These are phyloP conservation scores for Linnemannia hyalina DNA, from an alignment of 192 early-diverging fungal genomes.

Conservation along the genomic window DNA sequence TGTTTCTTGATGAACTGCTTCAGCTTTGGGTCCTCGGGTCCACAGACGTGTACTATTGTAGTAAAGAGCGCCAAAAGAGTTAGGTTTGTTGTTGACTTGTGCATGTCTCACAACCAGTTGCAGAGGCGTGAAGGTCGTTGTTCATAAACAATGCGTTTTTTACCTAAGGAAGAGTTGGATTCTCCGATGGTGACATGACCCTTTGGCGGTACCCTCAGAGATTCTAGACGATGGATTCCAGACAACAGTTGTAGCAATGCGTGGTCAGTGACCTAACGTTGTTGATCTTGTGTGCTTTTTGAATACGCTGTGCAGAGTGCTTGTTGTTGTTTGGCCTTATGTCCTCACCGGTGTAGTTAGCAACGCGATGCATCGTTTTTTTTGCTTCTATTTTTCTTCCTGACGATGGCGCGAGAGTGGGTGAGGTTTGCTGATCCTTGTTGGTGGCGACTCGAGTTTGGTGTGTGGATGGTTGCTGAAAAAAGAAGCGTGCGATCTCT, in stretches of 20 bases:
- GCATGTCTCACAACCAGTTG: too few relatives aligned
- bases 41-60: constrained; percentile 38
- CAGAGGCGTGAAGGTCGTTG: not conserved
- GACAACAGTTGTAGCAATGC: not conserved
- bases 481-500: constrained; percentile 1
- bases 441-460: not conserved
- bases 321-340: not conserved
- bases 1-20: constrained; percentile 38
- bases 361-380: constrained; percentile 10
- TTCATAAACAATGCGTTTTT: not conserved
- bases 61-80: not conserved
- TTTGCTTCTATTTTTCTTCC: not conserved
- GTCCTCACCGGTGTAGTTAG: constrained; percentile 12
- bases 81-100: not conserved
- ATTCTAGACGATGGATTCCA: constrained; percentile 8
- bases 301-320: not conserved
- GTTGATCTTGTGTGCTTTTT: not conserved
- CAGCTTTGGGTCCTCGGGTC: constrained; percentile 36
- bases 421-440: not conserved
- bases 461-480: not conserved
- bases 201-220: constrained; percentile 23
- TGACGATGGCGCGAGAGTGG: not conserved
- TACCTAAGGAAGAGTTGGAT: constrained; percentile 38
- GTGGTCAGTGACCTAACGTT: not conserved
- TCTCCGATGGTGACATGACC: constrained; percentile 50